Evolutionary conservation across 2,329 filamentous ascomycete genomes (phyloP), one percentile per base, ranked within the genome.

Genomic region (Aspergillus awamori): DNA sequence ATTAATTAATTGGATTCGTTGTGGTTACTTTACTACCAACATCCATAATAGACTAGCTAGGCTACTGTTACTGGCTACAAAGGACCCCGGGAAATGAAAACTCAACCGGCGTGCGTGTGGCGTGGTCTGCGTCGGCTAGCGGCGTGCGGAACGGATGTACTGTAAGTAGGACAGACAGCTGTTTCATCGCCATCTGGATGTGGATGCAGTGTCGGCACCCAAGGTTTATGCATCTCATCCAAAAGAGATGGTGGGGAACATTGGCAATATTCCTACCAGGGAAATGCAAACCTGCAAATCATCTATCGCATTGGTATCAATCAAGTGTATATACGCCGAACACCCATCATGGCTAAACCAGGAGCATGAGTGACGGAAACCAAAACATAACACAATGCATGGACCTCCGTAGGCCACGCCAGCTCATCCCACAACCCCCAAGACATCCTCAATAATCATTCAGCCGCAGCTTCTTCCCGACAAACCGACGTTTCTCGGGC

Each of bases 381-480:
- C 17, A 43, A 28, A 24, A 24, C 22, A 20, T 8, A n/a, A 33
- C 7, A 41, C 52, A 41, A 3, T 10, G 11, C 20, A 36, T 36
- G 33, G 11, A 2, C 11, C 33, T 36, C 2, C 5, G 33, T 15
- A 36, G 33, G 15, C 39, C 39, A 17, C 39, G n/a, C 39, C 39
- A 20, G 39, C 39, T 43, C 15, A 43, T 17, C 39, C 8, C 39
- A 43, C n/a, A 43, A 2, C 10, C 15, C 2, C n/a, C 39, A 11
- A 30, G 17, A 4, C 4, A 28, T 4, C 39, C 39, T 68, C 60
- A 82, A 67, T 81, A 81, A 48, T 82, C 80, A 64, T 76, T 80
- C 60, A 82, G 70, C 64, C 78, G 76, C 58, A 82, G 68, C 65
- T 80, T 82, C 75, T 82, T 82, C 17, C 80, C 81, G 48, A 82